Conservation (phyloP, 2,329 filamentous ascomycete genomes). For the Hypoxylon sp. region DNA sequence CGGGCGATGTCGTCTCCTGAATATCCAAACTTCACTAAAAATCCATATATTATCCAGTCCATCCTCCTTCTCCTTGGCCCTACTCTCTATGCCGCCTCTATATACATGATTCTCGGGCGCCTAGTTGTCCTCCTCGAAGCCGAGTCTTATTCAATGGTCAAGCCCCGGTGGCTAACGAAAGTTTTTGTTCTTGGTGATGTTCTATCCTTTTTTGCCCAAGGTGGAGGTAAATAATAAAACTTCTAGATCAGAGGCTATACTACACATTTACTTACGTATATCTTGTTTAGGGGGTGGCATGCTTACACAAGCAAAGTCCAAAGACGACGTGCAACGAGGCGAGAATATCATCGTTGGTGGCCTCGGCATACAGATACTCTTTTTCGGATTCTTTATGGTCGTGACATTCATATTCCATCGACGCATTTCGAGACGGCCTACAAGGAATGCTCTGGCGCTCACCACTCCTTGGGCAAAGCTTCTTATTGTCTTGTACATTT, state of each 20-base stretch:
- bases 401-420: conserved; percentile 63
- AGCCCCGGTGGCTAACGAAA: conserved; percentile 63
- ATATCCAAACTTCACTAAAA: conserved; percentile 58
- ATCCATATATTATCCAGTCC: conserved; percentile 58
- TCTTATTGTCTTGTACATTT: conserved; percentile 36
- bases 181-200: conserved; percentile 67
- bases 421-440: conserved; percentile 57
- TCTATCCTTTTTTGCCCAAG: conserved; percentile 63
- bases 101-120: conserved; percentile 64
- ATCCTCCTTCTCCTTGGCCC: conserved; percentile 61
- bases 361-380: conserved; percentile 64
- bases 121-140: conserved; percentile 58
- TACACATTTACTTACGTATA: not conserved
- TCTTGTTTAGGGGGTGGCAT: conserved; percentile 58
- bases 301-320: conserved; percentile 52
- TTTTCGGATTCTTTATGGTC: conserved; percentile 66
- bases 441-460: conserved; percentile 44
- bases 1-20: conserved; percentile 61
- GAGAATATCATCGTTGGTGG: conserved; percentile 64
- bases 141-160: conserved; percentile 60
- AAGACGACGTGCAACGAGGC: conserved; percentile 54
- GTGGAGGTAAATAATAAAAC: conserved; percentile 54
- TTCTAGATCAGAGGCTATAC: too few relatives aligned
- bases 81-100: conserved; percentile 60
- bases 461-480: conserved; percentile 41